Percentiles rank a stretch among this genome's conserved stretches.
phyloP scores from a whole-genome alignment of 2,329 filamentous ascomycete genomes.

The Penicillium verrucosum region DNA sequence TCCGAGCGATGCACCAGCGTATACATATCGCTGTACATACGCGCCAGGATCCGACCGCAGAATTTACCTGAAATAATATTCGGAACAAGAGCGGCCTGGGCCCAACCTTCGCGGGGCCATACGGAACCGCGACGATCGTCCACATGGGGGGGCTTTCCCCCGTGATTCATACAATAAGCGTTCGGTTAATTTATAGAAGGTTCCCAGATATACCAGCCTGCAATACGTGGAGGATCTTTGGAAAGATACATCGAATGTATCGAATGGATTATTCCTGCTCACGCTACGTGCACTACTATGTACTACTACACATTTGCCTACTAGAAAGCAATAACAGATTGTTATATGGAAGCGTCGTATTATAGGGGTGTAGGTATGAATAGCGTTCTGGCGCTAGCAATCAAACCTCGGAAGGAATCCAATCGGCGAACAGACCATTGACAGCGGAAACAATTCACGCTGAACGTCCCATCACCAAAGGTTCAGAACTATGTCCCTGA shows the following conservation, averaged over 20 bases:
- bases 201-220: neutral
- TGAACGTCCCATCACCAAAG: neutral
- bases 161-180: too few species aligned
- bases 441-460: neutral
- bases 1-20: neutral
- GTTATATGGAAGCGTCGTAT: neutral
- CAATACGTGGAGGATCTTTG: neutral
- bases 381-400: neutral
- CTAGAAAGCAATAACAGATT: too few species aligned
- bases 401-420: neutral
- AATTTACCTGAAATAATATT: neutral
- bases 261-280: neutral
- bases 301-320: neutral
- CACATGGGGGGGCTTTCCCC: neutral
- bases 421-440: neutral
- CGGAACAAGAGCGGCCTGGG: neutral
- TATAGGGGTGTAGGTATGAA: neutral
- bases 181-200: neutral
- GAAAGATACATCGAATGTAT: neutral
- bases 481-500: slow-evolving; percentile 1
- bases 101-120: neutral
- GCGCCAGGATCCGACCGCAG: neutral
- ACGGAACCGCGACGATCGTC: neutral
- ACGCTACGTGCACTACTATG: too few species aligned
- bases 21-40: neutral